Evolutionary conservation across 257 asterid genomes (phyloP), one percentile per base, ranked within the genome.

Genomic region (Agastache rugosa): DNA sequence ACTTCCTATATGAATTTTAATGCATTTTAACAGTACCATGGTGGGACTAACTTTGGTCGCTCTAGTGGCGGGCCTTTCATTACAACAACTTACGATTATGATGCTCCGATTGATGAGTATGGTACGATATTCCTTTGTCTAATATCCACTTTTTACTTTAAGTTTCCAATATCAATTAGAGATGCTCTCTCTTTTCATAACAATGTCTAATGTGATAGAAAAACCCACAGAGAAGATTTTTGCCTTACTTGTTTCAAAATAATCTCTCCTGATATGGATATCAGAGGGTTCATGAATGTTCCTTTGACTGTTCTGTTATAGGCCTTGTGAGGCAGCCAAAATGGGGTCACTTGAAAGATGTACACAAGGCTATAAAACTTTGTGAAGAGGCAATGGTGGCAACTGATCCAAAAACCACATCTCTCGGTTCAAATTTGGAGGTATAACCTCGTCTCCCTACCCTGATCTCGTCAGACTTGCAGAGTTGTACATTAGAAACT

Each of bases 41-140:
- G 98, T 11, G 98, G 97, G 81, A 91, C 97, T 22, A 93, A 93
- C 88, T 91, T 91, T 78, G 97, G 87, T 55, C 90, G 92, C 74
- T 84, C 90, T 34, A 67, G 80, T 70, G 98, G 98, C 56, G 98
- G 98, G 37, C 97, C 98, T 35, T 89, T 90, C 83, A 87, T 91
- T 73, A 73, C 96, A 58, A 93, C 96, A 15, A 91, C 90, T 83
- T 89, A 93, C 72, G 98, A 93, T 77, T 93, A 91, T 80, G 97
- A 93, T 86, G 97, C 98, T 80, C 98, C 97, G 3, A 76, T 93
- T 59, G 98, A 93, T 77, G 98, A 93, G 82, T 91, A 83, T 45
- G 98, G 98, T 91, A 82, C 41, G 79, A 14, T 22, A 50, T 59
- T 19, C 55, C 31, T 7, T 66, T 71, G 9, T 59, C 37, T n/a